These are phyloP conservation scores for Puccinia horiana DNA, from an alignment of 1,284 basidiomycete species.

Conservation along the genomic window DNA sequence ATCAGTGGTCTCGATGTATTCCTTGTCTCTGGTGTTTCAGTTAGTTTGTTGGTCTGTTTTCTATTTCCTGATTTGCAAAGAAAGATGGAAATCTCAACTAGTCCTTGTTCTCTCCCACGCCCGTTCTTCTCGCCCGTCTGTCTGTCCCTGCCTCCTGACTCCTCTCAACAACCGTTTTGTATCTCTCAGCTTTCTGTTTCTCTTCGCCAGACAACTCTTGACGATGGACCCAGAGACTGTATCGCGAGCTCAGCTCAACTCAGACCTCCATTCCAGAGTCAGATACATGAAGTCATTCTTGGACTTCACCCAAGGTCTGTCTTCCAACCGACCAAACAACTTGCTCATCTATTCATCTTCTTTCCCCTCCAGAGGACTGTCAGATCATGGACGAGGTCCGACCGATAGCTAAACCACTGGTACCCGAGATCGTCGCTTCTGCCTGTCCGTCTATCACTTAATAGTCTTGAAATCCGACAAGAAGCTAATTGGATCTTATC, in stretches of 20 bases:
- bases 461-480: neutral
- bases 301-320: constrained; percentile 38
- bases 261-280: constrained; percentile 31
- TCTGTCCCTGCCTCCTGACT: too few relatives aligned
- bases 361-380: constrained; percentile 32
- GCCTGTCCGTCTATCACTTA: constrained; percentile 20
- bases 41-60: neutral
- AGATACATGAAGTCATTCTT: constrained; percentile 41
- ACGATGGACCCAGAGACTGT: constrained; percentile 34
- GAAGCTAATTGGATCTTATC: neutral
- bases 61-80: neutral
- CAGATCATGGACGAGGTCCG: constrained; percentile 40
- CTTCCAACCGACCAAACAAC: neutral
- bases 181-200: neutral
- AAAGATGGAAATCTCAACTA: neutral
- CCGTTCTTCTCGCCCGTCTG: too few relatives aligned
- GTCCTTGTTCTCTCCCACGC: too few relatives aligned
- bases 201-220: neutral
- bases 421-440: constrained; percentile 46
- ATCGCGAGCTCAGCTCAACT: constrained; percentile 19
- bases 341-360: neutral
- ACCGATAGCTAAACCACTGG: constrained; percentile 43
- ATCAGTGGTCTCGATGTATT: neutral
- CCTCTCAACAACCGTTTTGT: too few relatives aligned
- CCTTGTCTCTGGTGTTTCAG: too few relatives aligned